These are phyloP conservation scores for Rutstroemia sp. DNA, from an alignment of 2,329 filamentous ascomycete genomes.

Conservation along the genomic window DNA sequence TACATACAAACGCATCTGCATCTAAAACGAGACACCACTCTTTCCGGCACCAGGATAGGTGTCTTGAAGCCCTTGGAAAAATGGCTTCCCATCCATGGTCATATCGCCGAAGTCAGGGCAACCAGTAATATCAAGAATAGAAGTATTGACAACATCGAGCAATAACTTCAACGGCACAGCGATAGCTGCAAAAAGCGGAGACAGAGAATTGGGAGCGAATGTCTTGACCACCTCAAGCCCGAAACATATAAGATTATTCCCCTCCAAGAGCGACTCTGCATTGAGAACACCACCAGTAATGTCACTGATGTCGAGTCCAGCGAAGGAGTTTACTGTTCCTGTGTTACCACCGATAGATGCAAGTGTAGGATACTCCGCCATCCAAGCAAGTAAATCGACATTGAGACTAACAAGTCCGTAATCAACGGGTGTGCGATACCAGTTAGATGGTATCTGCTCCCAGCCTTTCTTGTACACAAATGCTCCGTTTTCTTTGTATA, in stretches of 20 bases:
- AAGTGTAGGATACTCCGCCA: constrained; percentile 36
- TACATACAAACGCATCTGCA: too few relatives aligned
- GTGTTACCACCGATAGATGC: constrained; percentile 42
- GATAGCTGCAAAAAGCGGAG: neutral
- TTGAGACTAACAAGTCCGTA: constrained; percentile 35
- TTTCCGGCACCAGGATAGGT: neutral
- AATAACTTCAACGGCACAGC: neutral
- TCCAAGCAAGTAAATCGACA: constrained; percentile 34
- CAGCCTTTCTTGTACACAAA: constrained; percentile 1
- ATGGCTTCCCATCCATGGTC: neutral
- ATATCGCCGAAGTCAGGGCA: neutral
- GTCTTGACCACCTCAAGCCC: constrained; percentile 33
- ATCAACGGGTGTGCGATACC: constrained; percentile 24
- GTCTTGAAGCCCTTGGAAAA: neutral
- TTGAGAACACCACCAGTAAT: constrained; percentile 40
- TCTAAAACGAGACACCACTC: neutral
- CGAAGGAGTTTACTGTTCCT: constrained; percentile 42
- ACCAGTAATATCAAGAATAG: neutral
- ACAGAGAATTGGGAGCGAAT: constrained; percentile 17
- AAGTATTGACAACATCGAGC: neutral
- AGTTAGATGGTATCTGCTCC: constrained; percentile 23
- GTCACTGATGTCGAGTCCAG: constrained; percentile 37
- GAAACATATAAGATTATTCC: constrained; percentile 41
- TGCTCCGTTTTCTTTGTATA: constrained; percentile 8
- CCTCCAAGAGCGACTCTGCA: constrained; percentile 34